Conservation (phyloP, 225 moss, liverwort and hornwort genomes). For the Lunularia cruciata region DNA sequence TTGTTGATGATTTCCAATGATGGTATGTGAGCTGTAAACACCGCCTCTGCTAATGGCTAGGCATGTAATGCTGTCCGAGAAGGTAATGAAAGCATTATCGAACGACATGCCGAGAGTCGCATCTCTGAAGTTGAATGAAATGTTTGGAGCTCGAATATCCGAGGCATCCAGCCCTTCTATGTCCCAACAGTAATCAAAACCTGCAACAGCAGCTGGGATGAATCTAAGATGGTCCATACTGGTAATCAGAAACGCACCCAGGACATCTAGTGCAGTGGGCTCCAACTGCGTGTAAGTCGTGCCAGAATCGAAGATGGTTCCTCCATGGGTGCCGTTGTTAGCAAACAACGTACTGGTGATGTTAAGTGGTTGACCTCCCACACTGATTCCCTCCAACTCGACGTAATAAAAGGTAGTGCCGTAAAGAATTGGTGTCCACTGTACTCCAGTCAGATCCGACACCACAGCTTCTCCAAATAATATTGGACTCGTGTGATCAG, state of each 20-base stretch:
- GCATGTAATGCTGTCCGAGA: neutral
- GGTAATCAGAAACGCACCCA: neutral
- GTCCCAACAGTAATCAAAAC: constrained; percentile 27
- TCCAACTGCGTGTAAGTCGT: constrained; percentile 22
- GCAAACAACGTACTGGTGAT: neutral
- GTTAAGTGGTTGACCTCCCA: constrained; percentile 11
- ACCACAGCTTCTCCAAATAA: constrained; percentile 24
- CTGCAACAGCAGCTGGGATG: neutral
- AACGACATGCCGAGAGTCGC: constrained; percentile 11
- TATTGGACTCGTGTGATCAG: constrained; percentile 24
- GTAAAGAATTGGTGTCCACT: constrained; percentile 30
- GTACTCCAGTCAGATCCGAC: neutral
- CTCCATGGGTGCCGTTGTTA: constrained; percentile 18
- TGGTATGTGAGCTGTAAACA: neutral
- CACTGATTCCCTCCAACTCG: constrained; percentile 29
- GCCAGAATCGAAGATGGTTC: constrained; percentile 37
- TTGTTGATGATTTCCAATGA: constrained; percentile 35
- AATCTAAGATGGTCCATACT: neutral
- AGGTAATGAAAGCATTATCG: constrained; percentile 22
- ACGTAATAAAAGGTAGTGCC: constrained; percentile 27
- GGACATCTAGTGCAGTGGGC: neutral
- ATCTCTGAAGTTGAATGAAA: constrained; percentile 21
- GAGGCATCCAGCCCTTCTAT: neutral
- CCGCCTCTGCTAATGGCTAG: constrained; percentile 13
- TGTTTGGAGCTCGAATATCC: neutral